Conservation (phyloP, 2,329 filamentous ascomycete species). For the Ophiobolus disseminans region DNA sequence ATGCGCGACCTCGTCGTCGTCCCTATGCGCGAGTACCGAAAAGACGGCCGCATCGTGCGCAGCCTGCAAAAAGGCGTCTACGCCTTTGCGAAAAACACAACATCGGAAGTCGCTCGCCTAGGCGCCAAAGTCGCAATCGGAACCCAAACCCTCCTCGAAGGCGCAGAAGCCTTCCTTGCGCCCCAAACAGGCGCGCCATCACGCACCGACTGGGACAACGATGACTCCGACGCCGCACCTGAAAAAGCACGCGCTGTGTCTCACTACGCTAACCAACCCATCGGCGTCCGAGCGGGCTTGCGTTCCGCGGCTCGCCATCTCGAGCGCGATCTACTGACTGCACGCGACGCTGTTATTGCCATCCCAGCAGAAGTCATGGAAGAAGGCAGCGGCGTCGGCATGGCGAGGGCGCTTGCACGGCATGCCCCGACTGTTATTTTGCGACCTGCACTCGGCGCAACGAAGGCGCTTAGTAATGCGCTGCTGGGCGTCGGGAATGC, state of each 20-base stretch:
- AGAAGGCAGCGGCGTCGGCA: slow-evolving; percentile 79
- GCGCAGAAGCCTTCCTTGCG: slow-evolving; percentile 79
- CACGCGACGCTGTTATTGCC: slow-evolving; percentile 90
- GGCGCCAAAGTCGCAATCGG: slow-evolving; percentile 94
- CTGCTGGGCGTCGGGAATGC: slow-evolving; percentile 91
- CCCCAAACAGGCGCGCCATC: slow-evolving; percentile 38
- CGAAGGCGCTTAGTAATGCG: slow-evolving; percentile 86
- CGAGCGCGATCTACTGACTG: slow-evolving; percentile 83
- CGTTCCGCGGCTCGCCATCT: slow-evolving; percentile 82
- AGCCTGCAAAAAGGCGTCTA: slow-evolving; percentile 90
- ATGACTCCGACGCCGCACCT: slow-evolving; percentile 68
- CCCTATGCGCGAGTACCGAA: slow-evolving; percentile 89
- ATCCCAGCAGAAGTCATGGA: slow-evolving; percentile 92
- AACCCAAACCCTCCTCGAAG: slow-evolving; percentile 90
- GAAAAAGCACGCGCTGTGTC: slow-evolving; percentile 82
- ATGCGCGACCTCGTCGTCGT: slow-evolving; percentile 87
- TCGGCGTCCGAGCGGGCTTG: slow-evolving; percentile 85
- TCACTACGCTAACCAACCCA: slow-evolving; percentile 91
- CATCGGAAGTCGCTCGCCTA: slow-evolving; percentile 90
- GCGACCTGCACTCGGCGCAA: slow-evolving; percentile 86
- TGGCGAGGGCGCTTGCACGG: slow-evolving; percentile 77
- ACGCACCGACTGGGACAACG: slow-evolving; percentile 53
- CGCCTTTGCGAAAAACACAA: slow-evolving; percentile 91
- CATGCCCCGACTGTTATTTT: slow-evolving; percentile 93
- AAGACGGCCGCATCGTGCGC: slow-evolving; percentile 89